Evolutionary conservation across 139 green algal species (phyloP), one percentile per base, ranked within the genome.

Genomic region (Spirogloea muscicola): DNA sequence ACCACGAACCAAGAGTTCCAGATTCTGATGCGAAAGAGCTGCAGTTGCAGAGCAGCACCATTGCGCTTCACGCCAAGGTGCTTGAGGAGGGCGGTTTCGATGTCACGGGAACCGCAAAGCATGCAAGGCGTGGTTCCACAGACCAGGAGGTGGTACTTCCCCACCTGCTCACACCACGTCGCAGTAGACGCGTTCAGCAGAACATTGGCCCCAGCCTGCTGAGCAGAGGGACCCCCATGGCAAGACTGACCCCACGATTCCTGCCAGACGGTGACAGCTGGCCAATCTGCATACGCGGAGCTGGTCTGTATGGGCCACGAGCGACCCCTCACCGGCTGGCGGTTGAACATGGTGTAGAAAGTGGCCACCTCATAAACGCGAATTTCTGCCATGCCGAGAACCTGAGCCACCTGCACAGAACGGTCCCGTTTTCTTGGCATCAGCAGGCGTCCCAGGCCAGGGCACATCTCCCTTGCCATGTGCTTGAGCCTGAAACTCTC

Each of bases 271-370:
- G n/a, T n/a, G n/a, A n/a, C n/a, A n/a, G n/a, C n/a, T n/a, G n/a
- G n/a, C n/a, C n/a, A n/a, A n/a, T n/a, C n/a, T n/a, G n/a, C n/a
- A n/a, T n/a, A n/a, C n/a, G n/a, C n/a, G n/a, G n/a, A n/a, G n/a
- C n/a, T n/a, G n/a, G n/a, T n/a, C n/a, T n/a, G n/a, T n/a, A n/a
- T n/a, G n/a, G n/a, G n/a, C n/a, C n/a, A n/a, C n/a, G n/a, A n/a
- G n/a, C n/a, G n/a, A 71, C 13, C 13, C 21, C 21, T 67, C 44
- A 77, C 68, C 49, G 48, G 46, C 40, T 27, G 87, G 33, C 94
- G 86, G 86, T 99, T 99, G 88, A 97, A 99, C 94, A 99, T 99
- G 68, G 92, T 95, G 88, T 99, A 99, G 70, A 99, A 99, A 10
- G 94, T 98, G 27, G 93, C 94, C 33, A 97, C 90, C 84, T 98